phyloP scores from a whole-genome alignment of 2,329 filamentous ascomycete genomes.

The Zasmidium citrigriseum region DNA sequence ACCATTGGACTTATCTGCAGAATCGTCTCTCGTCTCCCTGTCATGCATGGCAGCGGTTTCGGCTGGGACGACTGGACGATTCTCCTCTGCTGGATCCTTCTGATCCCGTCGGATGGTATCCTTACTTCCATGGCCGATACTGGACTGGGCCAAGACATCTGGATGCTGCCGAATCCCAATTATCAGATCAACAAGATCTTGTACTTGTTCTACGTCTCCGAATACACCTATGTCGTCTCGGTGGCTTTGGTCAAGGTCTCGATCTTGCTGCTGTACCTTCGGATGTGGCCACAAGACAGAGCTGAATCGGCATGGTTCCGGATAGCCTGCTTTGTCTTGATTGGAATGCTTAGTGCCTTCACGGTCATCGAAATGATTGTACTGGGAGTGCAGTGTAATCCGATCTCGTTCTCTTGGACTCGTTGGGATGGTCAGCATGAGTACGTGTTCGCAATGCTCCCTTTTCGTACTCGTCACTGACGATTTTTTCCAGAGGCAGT shows the following conservation, averaged over 20 bases:
- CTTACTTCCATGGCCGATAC: slow-evolving; percentile 14
- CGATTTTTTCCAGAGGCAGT: slow-evolving; percentile 11
- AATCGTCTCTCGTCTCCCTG: slow-evolving; percentile 13
- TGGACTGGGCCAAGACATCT: slow-evolving; percentile 22
- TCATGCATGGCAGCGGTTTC: slow-evolving; percentile 16
- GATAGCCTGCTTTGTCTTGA: slow-evolving; percentile 11
- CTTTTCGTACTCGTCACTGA: background rate
- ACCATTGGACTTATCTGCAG: slow-evolving; percentile 15
- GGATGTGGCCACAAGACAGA: slow-evolving; percentile 21
- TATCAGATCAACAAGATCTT: slow-evolving; percentile 17
- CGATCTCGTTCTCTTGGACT: slow-evolving; percentile 16
- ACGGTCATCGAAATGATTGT: slow-evolving; percentile 7
- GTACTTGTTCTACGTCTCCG: slow-evolving; percentile 20
- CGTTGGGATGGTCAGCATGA: slow-evolving; percentile 16
- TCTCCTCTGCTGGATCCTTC: slow-evolving; percentile 14
- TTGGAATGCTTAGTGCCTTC: slow-evolving; percentile 8
- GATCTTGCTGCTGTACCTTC: slow-evolving; percentile 21
- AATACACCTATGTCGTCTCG: slow-evolving; percentile 18
- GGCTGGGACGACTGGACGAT: slow-evolving; percentile 20
- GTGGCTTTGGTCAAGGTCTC: slow-evolving; percentile 18
- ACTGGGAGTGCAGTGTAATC: slow-evolving; percentile 20
- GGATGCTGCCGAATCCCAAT: slow-evolving; percentile 15
- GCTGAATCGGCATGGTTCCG: slow-evolving; percentile 16
- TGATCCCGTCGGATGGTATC: slow-evolving; percentile 15
- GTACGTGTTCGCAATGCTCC: background rate